Base-by-base conservation (phyloP, 371 early-diverging fungal species). In the Saksenaea vasiformis region DNA sequence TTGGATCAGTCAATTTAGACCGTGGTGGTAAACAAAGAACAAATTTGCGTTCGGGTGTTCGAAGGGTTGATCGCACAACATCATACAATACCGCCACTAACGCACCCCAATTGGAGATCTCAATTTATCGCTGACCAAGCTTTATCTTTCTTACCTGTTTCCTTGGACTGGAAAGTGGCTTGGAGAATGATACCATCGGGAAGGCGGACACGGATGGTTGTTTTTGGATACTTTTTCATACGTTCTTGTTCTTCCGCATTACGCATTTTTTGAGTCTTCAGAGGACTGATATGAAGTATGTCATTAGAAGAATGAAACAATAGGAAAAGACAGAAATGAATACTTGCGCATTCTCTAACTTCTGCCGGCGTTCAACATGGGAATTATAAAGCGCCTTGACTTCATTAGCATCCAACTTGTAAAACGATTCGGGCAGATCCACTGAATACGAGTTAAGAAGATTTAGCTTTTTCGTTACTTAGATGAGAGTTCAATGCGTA, bases 261-360 rank as follows among this genome's bases (percentile, higher is more conserved):
- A 35, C 83, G 71, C 66, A 82, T 76, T 56, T 77, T 76, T 62
- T 79, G 73, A 11, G 83, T 82, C 47, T 76, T 78, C 24, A 82
- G 69, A 41, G 83, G 83, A n/a, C 79, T 79, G 51, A 7, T 19
- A 15, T 54, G 19, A 31, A n/a, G 35, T 37, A 19, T 17, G 36
- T 14, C 1, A 11, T 47, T 47, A 59, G 5, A 27, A 5, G 54
- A 54, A 19, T 35, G 51, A 11, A 60, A 14, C 14, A n/a, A 13
- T 27, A 13, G 22, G 38, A 54, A 7, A 43, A 1, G n/a, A 38
- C 31, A 44, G 3, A 44, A 9, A 3, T 11, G 34, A 13, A 34
- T 36, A 15, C 22, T 57, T 62, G 73, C 82, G 58, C 68, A 55
- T 78, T 78, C 35, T 82, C 83, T 27, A 82, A 66, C 5, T 70